Evolutionary conservation across 1,284 basidiomycete species (phyloP), one percentile per base, ranked within the genome.

Genomic region (Mycosarcoma mackinlayi): DNA sequence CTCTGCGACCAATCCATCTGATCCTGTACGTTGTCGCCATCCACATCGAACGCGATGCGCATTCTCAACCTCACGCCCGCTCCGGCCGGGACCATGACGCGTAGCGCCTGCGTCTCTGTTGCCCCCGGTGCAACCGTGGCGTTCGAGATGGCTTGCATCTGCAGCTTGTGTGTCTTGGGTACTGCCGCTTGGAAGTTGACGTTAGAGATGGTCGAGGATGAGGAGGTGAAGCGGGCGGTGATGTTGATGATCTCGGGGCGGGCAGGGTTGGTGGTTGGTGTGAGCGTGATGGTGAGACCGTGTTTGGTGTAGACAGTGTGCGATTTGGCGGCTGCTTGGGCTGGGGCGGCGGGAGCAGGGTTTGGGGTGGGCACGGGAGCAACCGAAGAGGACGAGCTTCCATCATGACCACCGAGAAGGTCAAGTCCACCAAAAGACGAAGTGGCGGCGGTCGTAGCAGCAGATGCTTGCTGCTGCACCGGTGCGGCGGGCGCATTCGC

Each of bases 151-250:
- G 95, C 92, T 60, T 94, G 87, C 95, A 99, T 98, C 83, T 98
- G 94, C 58, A 99, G 84, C 82, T 97, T 94, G 85, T 98, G 95
- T 0, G 93, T 93, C 87, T 94, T 97, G 4, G 96, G 96, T 9
- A 99, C 96, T 4, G 96, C 96, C 40, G 94, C 96, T 83, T 98
- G 95, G 86, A 99, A 96, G 81, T 90, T 93, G 62, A 98, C 86
- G 1, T 87, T 88, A 4, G 47, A 42, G 24, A 77, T 46, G 39
- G 53, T 40, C 14, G 86, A 85, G 4, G 87, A 88, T 5, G 86
- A 85, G 7, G 78, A 87, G 55, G 91, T 90, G 86, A 99, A 98
- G 47, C 90, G 87, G 7, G 93, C 94, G 51, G 93, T 85, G 67
- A 98, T 91, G 84, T 94, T 91, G 28, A 96, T 90, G 33, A 96